phyloP scores from a whole-genome alignment of 2,329 filamentous ascomycete species.

The Pseudogymnoascus sp. region DNA sequence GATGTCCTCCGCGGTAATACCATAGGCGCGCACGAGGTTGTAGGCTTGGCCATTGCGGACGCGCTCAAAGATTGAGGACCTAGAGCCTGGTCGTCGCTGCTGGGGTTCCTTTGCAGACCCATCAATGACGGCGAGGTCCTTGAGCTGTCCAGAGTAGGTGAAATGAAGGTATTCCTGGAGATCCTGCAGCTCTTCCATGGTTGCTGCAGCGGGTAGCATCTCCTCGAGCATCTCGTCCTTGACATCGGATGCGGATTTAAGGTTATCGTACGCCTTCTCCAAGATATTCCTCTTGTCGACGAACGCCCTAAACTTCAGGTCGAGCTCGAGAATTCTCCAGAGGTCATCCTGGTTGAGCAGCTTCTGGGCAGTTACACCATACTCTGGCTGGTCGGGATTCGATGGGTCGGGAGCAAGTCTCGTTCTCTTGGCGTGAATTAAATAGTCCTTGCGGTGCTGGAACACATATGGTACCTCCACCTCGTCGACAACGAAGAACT shows the following conservation, averaged over 20 bases:
- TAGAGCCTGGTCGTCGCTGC: constrained; percentile 67
- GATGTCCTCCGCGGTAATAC: constrained; percentile 80
- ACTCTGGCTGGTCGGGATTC: constrained; percentile 64
- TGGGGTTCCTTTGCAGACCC: constrained; percentile 56
- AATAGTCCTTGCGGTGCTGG: constrained; percentile 94
- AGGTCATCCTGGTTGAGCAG: constrained; percentile 86
- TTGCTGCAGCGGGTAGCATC: constrained; percentile 69
- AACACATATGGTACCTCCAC: constrained; percentile 97
- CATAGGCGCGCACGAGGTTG: constrained; percentile 77
- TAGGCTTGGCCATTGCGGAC: constrained; percentile 74
- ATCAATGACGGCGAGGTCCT: constrained; percentile 62
- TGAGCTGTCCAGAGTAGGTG: constrained; percentile 76
- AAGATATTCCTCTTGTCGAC: constrained; percentile 86
- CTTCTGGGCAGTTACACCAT: constrained; percentile 72
- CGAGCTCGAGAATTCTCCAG: constrained; percentile 90
- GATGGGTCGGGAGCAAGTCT: constrained; percentile 48
- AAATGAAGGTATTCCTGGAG: constrained; percentile 96
- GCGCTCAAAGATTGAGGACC: constrained; percentile 73
- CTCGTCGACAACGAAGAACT: constrained; percentile 90
- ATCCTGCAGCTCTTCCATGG: constrained; percentile 93
- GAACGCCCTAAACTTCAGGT: constrained; percentile 89
- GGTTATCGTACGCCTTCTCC: constrained; percentile 66
- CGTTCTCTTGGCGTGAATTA: constrained; percentile 77
- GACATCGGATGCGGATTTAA: constrained; percentile 54
- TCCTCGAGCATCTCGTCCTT: constrained; percentile 71